Base-by-base conservation (phyloP, 306 rosid genomes). In the Malus asiatica region DNA sequence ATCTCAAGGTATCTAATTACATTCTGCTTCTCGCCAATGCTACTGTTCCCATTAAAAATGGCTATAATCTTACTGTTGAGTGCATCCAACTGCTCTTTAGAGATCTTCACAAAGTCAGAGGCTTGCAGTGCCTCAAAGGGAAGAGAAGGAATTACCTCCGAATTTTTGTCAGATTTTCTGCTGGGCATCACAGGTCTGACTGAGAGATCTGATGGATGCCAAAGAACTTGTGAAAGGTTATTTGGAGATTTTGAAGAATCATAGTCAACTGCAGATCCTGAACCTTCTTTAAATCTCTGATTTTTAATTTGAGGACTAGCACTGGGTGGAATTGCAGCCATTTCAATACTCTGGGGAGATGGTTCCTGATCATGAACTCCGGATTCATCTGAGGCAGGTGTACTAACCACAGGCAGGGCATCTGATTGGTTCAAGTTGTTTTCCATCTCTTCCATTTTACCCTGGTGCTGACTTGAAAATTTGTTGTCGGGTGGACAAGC, bases 131-230 rank as follows among this genome's bases (percentile, higher is more conserved):
- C 93, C 85, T 95, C 99, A 78, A 92, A 95, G 76, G 97, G 97
- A 76, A 92, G 97, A 64, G 97, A 87, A 78, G 93, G 90, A 68
- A 83, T 79, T 66, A 58, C 87, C 67, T 92, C 99, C 16, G 77
- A 84, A 58, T 71, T 52, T 92, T 90, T 92, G 80, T 95, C 99
- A 83, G 85, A 85, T 78, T 95, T 95, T 87, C 96, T 85, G 84
- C 89, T 88, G 4, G 97, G 99, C 99, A 95, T 95, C 74, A 95
- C 99, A 48, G 99, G 99, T 80, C 95, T 92, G 75, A 95, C 99
- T 11, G 97, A 92, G 71, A 92, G 96, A 90, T 95, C 99, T 53
- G 97, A 84, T 70, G 90, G 87, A 84, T 95, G 97, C 99, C 99
- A 95, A 80, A 90, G 83, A 83, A 90, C 87, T 73, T 87, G 90